Evolutionary conservation across 164 flowering plant species (phyloP), one percentile per base, ranked within the genome.

Genomic region (Stephania japonica): DNA sequence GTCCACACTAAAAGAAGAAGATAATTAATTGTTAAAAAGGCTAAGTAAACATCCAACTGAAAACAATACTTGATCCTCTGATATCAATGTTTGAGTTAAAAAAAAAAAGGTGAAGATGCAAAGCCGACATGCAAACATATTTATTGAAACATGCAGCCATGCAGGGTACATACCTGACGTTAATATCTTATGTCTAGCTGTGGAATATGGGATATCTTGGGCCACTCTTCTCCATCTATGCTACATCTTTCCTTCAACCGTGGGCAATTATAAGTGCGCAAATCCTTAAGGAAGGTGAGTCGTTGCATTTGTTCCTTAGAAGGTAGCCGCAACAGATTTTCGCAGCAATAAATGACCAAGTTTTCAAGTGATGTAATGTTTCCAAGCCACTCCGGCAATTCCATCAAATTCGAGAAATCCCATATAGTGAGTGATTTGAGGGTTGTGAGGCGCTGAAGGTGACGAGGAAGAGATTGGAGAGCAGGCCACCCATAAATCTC

Each of bases 351-450:
- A 44, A 82, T 73, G 0, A n/a, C 9, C 24, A 80, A 75, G n/a
- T 21, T 4, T 14, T 43, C 56, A 65, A 82, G 80, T 8, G 77
- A 78, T 10, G 68, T 6, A 59, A 77, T 74, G 24, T 56, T 65
- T n/a, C 42, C 61, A 1, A 77, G 23, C 79, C 75, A 75, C n/a
- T 72, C 79, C 0, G 82, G 81, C 50, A 82, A 70, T 27, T 65
- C 26, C 10, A 4, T 16, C 68, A 80, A 41, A n/a, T 56, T 63
- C 6, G 16, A 12, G 25, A 75, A 79, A 4, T 69, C 26, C 0
- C 7, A 23, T 5, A 79, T 77, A 0, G 3, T 8, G 6, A 78
- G 26, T 1, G 18, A 10, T 14, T 43, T 0, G 26, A 76, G 61
- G 7, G 19, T 14, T 0, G 25, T 44, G 49, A 44, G 49, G 49